These are phyloP conservation scores for Hyphopichia wangnamkhiaoensis DNA, from an alignment of 1,139 yeast species.

Conservation along the genomic window DNA sequence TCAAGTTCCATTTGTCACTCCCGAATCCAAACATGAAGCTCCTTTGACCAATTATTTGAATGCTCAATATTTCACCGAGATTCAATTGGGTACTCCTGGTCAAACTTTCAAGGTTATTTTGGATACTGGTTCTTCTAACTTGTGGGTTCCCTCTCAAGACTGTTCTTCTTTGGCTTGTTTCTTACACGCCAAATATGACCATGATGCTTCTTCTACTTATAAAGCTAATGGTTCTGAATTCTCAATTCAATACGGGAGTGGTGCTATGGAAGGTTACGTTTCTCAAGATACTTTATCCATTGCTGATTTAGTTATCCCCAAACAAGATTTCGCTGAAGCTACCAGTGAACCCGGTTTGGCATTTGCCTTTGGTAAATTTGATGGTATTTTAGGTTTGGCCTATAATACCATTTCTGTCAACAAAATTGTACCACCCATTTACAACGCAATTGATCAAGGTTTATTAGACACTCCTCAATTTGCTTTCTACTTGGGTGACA, in stretches of 20 bases:
- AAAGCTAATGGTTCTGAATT: conserved; percentile 84
- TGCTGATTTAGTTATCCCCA: conserved; percentile 81
- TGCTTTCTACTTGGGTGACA: conserved; percentile 87
- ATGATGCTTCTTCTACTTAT: conserved; percentile 74
- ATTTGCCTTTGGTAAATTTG: conserved; percentile 97
- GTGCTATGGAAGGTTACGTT: conserved; percentile 86
- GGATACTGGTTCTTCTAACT: conserved; percentile 94
- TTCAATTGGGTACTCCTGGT: conserved; percentile 87
- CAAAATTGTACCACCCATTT: conserved; percentile 88
- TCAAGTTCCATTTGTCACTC: conserved; percentile 49
- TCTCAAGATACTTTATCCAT: conserved; percentile 79
- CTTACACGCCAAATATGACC: conserved; percentile 88
- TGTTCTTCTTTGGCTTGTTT: conserved; percentile 94
- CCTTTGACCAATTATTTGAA: conserved; percentile 91
- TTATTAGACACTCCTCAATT: conserved; percentile 81
- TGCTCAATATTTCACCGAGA: conserved; percentile 93
- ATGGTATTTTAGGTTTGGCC: conserved; percentile 94
- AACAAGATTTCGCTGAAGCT: conserved; percentile 95
- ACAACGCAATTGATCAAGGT: conserved; percentile 81
- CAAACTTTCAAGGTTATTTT: conserved; percentile 87
- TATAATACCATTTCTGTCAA: conserved; percentile 88
- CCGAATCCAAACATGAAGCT: conserved; percentile 53
- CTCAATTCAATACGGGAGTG: conserved; percentile 87
- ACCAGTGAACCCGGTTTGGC: conserved; percentile 97
- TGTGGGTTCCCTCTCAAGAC: conserved; percentile 92